Evolutionary conservation across 257 asterid species (phyloP).

Genomic region (Fraxinus pennsylvanica): DNA sequence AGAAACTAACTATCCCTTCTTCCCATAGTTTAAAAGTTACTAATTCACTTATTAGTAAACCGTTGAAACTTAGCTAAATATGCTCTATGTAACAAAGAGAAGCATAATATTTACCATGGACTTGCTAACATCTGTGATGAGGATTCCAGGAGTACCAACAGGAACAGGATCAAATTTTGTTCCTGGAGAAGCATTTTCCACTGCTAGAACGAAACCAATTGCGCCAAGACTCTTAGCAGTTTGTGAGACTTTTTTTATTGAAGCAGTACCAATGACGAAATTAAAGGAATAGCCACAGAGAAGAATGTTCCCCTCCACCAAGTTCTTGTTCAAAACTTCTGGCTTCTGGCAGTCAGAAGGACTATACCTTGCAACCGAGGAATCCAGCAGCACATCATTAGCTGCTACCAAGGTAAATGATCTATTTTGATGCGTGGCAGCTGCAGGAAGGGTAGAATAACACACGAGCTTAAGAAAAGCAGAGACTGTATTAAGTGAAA

Average conservation of each 20-base stretch:
- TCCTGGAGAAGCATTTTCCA: slow-evolving; percentile 91
- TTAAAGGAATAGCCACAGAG: slow-evolving; percentile 97
- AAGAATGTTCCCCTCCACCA: slow-evolving; percentile 91
- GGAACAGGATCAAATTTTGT: slow-evolving; percentile 95
- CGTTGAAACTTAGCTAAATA: background rate
- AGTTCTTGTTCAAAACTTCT: slow-evolving; percentile 77
- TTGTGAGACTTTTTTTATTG: slow-evolving; percentile 73
- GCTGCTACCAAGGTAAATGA: slow-evolving; percentile 92
- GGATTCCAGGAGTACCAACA: slow-evolving; percentile 79
- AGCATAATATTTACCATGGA: slow-evolving; percentile 60
- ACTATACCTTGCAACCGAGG: slow-evolving; percentile 58
- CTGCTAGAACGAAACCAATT: slow-evolving; percentile 92
- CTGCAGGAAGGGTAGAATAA: slow-evolving; percentile 47
- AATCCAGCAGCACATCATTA: slow-evolving; percentile 81
- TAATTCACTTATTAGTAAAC: background rate
- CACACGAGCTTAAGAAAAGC: slow-evolving; percentile 23
- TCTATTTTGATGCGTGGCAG: slow-evolving; percentile 77
- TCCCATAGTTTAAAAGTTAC: background rate
- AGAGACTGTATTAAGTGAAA: slow-evolving; percentile 13
- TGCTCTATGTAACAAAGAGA: background rate
- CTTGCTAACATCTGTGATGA: slow-evolving; percentile 64
- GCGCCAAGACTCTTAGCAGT: slow-evolving; percentile 94
- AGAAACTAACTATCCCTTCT: background rate
- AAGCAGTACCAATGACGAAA: slow-evolving; percentile 84
- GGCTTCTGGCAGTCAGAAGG: slow-evolving; percentile 96